Evolutionary conservation across 2,329 filamentous ascomycete genomes (phyloP).

Genomic region (Zelopaecilomyces penicillatus): DNA sequence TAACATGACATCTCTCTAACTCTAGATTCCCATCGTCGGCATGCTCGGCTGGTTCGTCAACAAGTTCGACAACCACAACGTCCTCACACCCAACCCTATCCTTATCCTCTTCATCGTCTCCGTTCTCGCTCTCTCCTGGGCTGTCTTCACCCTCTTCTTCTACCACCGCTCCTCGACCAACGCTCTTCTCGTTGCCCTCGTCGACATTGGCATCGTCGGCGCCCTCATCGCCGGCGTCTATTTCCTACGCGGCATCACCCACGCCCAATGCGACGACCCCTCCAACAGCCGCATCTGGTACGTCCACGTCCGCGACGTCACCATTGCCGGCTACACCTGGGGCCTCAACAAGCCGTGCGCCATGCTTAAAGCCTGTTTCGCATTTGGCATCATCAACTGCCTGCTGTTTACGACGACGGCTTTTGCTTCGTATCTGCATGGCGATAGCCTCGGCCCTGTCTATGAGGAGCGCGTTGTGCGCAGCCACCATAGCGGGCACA

Average conservation of each 20-base stretch:
- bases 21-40: conserved; percentile 55
- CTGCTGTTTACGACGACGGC: conserved; percentile 74
- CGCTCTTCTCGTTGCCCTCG: conserved; percentile 50
- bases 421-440: conserved; percentile 57
- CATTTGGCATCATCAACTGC: conserved; percentile 80
- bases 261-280: conserved; percentile 61
- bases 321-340: conserved; percentile 42
- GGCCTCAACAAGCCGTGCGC: conserved; percentile 68
- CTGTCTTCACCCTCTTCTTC: conserved; percentile 55
- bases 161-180: conserved; percentile 56
- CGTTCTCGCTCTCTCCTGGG: conserved; percentile 54
- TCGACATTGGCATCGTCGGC: conserved; percentile 55
- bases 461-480: conserved; percentile 15
- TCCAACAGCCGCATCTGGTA: conserved; percentile 40
- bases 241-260: conserved; percentile 48
- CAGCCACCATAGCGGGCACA: conserved; percentile 20
- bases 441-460: conserved; percentile 40
- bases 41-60: conserved; percentile 61
- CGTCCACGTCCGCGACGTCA: conserved; percentile 53
- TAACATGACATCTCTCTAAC: neutral
- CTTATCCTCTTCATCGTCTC: conserved; percentile 61
- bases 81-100: conserved; percentile 53
- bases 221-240: conserved; percentile 56
- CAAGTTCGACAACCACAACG: conserved; percentile 47
- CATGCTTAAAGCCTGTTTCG: conserved; percentile 88